Conservation (phyloP, 225 moss, liverwort and hornwort genomes). For the Asterella californica region DNA sequence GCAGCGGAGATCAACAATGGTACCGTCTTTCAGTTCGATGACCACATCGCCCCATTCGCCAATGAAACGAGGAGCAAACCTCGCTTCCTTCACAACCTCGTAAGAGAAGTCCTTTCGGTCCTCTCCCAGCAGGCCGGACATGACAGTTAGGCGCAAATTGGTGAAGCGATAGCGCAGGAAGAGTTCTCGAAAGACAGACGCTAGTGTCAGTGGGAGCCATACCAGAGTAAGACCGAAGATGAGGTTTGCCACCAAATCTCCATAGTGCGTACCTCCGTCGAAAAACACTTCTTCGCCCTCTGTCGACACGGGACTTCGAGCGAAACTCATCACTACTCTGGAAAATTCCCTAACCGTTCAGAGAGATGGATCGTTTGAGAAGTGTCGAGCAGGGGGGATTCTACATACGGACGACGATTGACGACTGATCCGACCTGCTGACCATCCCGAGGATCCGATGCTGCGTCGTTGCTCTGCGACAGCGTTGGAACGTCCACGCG, state of each 20-base stretch:
- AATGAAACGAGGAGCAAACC: slow-evolving; percentile 56
- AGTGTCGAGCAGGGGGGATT: background rate
- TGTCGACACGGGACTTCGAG: background rate
- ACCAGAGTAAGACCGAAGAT: slow-evolving; percentile 58
- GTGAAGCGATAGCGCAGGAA: slow-evolving; percentile 65
- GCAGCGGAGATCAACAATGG: slow-evolving; percentile 48
- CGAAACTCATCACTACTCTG: slow-evolving; percentile 1
- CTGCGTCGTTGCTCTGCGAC: background rate
- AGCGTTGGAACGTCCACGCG: background rate
- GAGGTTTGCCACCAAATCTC: slow-evolving; percentile 51
- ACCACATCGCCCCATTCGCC: slow-evolving; percentile 70
- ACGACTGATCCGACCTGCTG: background rate
- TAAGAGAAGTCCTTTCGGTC: slow-evolving; percentile 62
- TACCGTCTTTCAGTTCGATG: slow-evolving; percentile 55
- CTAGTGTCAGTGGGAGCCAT: slow-evolving; percentile 60
- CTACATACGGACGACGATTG: background rate
- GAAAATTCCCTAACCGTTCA: slow-evolving; percentile 2
- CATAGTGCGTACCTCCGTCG: slow-evolving; percentile 62
- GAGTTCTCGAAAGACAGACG: slow-evolving; percentile 43
- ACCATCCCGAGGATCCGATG: background rate
- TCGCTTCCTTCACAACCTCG: slow-evolving; percentile 56
- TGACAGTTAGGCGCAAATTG: slow-evolving; percentile 48
- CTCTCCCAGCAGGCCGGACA: slow-evolving; percentile 55
- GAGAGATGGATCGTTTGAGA: background rate
- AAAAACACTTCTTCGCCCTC: slow-evolving; percentile 55